Percentiles rank a stretch among this genome's conserved stretches.
These are phyloP conservation scores for Candida glucosophila DNA, from an alignment of 1,139 yeast genomes.

Conservation along the genomic window DNA sequence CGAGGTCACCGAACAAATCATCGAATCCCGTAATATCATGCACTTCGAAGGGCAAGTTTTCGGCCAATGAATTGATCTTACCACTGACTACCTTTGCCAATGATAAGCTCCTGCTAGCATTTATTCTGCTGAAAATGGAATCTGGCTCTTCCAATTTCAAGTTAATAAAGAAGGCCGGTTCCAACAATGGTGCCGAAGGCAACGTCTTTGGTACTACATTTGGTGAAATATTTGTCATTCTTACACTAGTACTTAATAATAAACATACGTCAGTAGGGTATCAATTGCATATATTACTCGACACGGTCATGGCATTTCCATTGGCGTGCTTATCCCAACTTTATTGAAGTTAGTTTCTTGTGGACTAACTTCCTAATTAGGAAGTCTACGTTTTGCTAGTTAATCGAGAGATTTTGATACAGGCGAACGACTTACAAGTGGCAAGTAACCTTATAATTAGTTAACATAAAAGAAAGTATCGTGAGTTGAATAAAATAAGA, in stretches of 20 bases:
- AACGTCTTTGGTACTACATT: constrained; percentile 8
- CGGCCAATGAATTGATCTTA: constrained; percentile 18
- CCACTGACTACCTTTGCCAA: constrained; percentile 20
- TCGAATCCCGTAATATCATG: constrained; percentile 32
- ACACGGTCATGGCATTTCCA: no score
- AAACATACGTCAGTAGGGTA: no score
- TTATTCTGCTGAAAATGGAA: constrained; percentile 10
- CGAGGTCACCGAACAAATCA: constrained; percentile 28
- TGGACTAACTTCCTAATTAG: constrained; percentile 8
- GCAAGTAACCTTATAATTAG: no score
- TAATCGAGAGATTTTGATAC: no score
- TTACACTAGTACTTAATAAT: no score
- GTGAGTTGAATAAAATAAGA: no score
- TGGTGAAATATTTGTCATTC: neutral
- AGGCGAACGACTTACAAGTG: no score
- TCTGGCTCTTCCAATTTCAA: constrained; percentile 12
- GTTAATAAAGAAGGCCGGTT: constrained; percentile 24
- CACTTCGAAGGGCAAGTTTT: constrained; percentile 21
- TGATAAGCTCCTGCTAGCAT: constrained; percentile 11
- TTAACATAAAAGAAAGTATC: no score
- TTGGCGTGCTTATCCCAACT: no score
- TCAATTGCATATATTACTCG: no score
- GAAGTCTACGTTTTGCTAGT: constrained; percentile 7
- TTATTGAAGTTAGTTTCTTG: no score
- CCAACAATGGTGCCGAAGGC: constrained; percentile 15